Base-by-base conservation (phyloP, 2,329 filamentous ascomycete genomes). In the Cladosporium sphaerospermum region DNA sequence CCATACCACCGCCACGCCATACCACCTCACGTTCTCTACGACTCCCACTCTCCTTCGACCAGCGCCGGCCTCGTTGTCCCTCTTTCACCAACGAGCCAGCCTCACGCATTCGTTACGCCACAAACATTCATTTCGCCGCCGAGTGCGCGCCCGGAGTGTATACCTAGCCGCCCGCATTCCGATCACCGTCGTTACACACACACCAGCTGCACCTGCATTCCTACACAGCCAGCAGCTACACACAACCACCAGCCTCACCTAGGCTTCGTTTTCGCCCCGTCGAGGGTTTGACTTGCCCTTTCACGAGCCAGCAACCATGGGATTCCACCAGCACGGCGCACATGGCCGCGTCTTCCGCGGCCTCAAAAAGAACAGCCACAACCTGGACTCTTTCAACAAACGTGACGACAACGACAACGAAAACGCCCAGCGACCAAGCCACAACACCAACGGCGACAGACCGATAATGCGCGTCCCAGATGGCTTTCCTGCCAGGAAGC, bases 281-380 rank as follows among this genome's bases (percentile, higher is more conserved):
- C 28, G 13, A 31, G 44, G 33, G 34, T 34, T 16, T 32, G 19
- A n/a, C 10, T n/a, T 23, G 50, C 34, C 43, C 40, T 19, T 34
- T 45, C 34, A 53, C 50, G 31, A 40, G 43, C 50, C 28, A 39
- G 44, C 43, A 36, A 59, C 36, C 52, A 65, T 65, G 62, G 61
- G 59, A 33, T 59, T 64, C 53, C 63, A 65, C 61, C 59, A 64
- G 50, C 63, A 65, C 61, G 55, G 63, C 58, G 57, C 47, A 11
- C 63, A 64, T 52, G 64, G 61, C 37, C 61, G 58, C 52, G 64
- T 65, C 50, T 60, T 65, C 54, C 58, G 53, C 39, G 62, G 62
- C 54, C 39, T 56, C 19, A 63, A 59, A 36, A 63, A 63, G 31
- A 48, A 54, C 31, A 56, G 57, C 18, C 61, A 53, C 52, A 63